Conservation (phyloP, 2,329 filamentous ascomycete genomes). For the Apiospora koreana region DNA sequence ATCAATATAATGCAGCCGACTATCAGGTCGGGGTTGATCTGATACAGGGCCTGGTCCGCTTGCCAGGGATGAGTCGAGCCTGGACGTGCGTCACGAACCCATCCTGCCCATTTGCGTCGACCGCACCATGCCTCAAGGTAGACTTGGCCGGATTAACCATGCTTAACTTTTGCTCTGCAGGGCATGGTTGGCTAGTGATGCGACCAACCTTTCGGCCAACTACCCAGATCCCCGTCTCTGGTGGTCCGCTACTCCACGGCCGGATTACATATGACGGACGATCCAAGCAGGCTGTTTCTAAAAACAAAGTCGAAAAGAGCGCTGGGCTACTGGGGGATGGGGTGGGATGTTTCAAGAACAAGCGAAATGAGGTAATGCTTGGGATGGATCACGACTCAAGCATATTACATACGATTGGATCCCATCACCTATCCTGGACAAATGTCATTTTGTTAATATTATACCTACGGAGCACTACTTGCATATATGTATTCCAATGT, state of each 20-base stretch:
- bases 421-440: not conserved
- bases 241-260: slow-evolving; percentile 15
- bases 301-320: slow-evolving; percentile 17
- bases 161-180: slow-evolving; percentile 18
- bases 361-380: not conserved
- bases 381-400: not conserved
- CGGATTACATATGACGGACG: slow-evolving; percentile 13
- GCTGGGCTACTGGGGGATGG: not conserved
- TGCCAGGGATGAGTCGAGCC: slow-evolving; percentile 26
- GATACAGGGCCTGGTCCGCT: slow-evolving; percentile 29
- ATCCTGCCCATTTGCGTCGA: slow-evolving; percentile 15
- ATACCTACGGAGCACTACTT: too few relatives aligned
- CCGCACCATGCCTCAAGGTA: slow-evolving; percentile 14
- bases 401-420: not conserved
- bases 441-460: not conserved
- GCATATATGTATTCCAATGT: too few relatives aligned
- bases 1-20: slow-evolving; percentile 22
- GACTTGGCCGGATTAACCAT: slow-evolving; percentile 26
- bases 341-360: slow-evolving; percentile 3
- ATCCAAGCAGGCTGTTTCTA: slow-evolving; percentile 17
- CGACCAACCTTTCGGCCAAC: not conserved
- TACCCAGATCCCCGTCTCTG: slow-evolving; percentile 11
- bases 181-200: not conserved
- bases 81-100: slow-evolving; percentile 31
- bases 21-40: slow-evolving; percentile 28